Evolutionary conservation across 2,329 filamentous ascomycete genomes (phyloP), one percentile per base, ranked within the genome.

Genomic region (Coleophoma crateriformis): DNA sequence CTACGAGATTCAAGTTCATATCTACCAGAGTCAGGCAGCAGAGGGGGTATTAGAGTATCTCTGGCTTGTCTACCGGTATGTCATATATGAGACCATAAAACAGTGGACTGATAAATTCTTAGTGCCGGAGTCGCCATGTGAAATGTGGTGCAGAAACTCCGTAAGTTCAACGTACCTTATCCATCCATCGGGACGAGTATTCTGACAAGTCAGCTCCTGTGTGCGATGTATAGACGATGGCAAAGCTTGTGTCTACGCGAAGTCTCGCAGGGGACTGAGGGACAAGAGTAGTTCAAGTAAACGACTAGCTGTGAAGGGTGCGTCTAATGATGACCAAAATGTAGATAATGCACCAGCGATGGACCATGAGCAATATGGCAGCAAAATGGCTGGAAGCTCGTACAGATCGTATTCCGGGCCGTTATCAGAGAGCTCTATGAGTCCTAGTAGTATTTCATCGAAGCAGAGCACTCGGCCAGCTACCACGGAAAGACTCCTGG

Each of bases 91-190:
- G 50, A 70, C 68, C 20, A 64, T 66, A 51, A 72, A 59, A 77
- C 80, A 45, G n/a, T 32, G 42, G 56, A 49, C 56, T 58, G 37
- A 54, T 37, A 50, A 39, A 47, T 42, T 37, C 14, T 43, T 15
- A 61, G 59, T 64, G 61, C 48, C 69, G 66, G 46, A 66, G 59
- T 50, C 68, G 65, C 32, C 70, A 70, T 61, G 62, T 74, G 33
- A 73, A 72, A 63, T 77, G 72, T 54, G 74, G 75, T 53, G 73
- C 68, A 35, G 67, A 63, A 41, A 65, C 64, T 49, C 73, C 73
- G 40, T 43, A 20, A 43, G 40, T 43, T 11, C 7, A 19, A n/a
- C 15, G 11, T 19, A n/a, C 22, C n/a, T 13, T 10, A 27, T 10
- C 20, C 8, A 10, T n/a, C 22, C 8, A 10, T n/a, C 22, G 11